Evolutionary conservation across 306 rosid genomes (phyloP).

Genomic region (Prunus mongolica): DNA sequence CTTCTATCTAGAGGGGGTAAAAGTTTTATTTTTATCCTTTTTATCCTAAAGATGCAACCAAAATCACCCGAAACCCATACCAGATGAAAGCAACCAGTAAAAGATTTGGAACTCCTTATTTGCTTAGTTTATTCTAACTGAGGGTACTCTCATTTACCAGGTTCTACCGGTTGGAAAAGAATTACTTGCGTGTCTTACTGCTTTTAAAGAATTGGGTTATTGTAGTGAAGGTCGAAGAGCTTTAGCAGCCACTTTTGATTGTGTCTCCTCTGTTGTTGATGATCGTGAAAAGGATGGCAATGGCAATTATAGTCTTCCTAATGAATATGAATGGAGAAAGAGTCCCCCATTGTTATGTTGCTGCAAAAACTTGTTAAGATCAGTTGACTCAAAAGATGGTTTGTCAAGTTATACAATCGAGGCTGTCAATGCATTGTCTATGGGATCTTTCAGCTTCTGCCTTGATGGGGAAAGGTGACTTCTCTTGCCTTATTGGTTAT

Average conservation of each 20-base stretch:
- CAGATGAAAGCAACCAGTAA: not conserved
- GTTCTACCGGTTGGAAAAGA: constrained; percentile 89
- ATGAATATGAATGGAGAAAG: constrained; percentile 60
- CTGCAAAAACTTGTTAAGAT: constrained; percentile 62
- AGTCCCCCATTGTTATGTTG: constrained; percentile 77
- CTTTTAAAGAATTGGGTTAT: constrained; percentile 69
- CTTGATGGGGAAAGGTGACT: constrained; percentile 63
- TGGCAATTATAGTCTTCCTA: constrained; percentile 34
- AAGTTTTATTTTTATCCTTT: not conserved
- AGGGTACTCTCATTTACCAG: constrained; percentile 40
- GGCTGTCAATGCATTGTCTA: constrained; percentile 55
- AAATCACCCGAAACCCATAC: not conserved
- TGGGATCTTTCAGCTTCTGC: constrained; percentile 73
- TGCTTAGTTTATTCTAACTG: constrained; percentile 21
- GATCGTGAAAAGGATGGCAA: constrained; percentile 44
- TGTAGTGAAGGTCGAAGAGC: constrained; percentile 66
- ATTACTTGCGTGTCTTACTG: constrained; percentile 72
- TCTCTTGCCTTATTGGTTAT: not conserved
- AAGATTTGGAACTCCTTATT: not conserved
- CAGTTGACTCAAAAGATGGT: constrained; percentile 50
- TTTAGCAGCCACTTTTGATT: constrained; percentile 42
- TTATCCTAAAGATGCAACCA: not conserved
- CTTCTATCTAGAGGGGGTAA: not conserved
- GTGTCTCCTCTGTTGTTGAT: constrained; percentile 27
- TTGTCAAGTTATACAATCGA: constrained; percentile 53